These are phyloP conservation scores for Ustilago trichophora DNA, from an alignment of 1,284 basidiomycete genomes.

Conservation along the genomic window DNA sequence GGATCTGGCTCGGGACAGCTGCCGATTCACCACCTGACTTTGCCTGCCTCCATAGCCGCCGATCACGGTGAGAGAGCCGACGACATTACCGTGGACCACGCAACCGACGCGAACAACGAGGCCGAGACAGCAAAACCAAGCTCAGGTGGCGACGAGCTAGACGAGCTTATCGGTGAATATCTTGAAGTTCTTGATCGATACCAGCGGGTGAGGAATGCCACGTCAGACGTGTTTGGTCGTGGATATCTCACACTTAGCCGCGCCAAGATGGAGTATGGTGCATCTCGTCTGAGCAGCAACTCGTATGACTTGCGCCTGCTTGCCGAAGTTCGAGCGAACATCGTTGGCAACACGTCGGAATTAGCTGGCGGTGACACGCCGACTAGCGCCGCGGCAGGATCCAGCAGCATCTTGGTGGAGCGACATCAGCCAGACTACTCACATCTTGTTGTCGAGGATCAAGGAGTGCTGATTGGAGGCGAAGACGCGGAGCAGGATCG, in stretches of 20 bases:
- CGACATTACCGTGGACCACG: not conserved
- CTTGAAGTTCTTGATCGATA: constrained; percentile 50
- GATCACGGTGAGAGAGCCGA: too few relatives aligned
- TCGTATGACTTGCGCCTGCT: constrained; percentile 47
- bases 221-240: constrained; percentile 7
- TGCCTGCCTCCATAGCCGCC: constrained; percentile 9
- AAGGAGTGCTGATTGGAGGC: not conserved
- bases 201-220: constrained; percentile 6
- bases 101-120: too few relatives aligned
- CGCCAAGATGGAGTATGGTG: constrained; percentile 49
- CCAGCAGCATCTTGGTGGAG: constrained; percentile 4
- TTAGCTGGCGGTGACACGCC: not conserved
- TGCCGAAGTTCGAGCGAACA: constrained; percentile 4
- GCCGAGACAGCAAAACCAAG: not conserved
- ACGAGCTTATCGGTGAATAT: constrained; percentile 35
- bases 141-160: constrained; percentile 12
- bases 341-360: not conserved
- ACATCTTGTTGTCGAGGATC: constrained; percentile 9
- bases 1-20: constrained; percentile 4
- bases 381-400: too few relatives aligned
- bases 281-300: constrained; percentile 36
- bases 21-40: constrained; percentile 32
- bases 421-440: constrained; percentile 26
- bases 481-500: constrained; percentile 9
- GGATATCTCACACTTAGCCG: constrained; percentile 45